Conservation (phyloP, 805 yeast species). For the Peterozyma toletana region DNA sequence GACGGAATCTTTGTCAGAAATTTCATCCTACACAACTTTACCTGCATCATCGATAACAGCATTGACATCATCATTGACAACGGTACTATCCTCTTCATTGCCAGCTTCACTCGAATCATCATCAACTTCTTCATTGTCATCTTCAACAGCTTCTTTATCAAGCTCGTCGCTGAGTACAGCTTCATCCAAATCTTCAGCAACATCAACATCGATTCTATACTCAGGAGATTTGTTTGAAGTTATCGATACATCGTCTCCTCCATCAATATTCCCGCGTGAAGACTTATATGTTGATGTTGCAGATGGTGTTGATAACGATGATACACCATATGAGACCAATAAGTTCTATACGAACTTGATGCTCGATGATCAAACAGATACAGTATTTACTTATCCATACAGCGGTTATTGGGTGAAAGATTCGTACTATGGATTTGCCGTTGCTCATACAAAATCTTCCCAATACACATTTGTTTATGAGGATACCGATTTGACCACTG, state of each 20-base stretch:
- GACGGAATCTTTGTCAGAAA: background rate
- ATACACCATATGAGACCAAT: constrained; percentile 54
- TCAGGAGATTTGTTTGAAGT: constrained; percentile 39
- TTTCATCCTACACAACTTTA: background rate
- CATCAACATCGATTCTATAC: constrained; percentile 16
- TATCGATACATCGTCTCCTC: constrained; percentile 38
- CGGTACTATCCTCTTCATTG: background rate
- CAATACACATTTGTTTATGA: constrained; percentile 70
- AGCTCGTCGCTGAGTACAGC: constrained; percentile 11
- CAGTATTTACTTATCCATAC: constrained; percentile 80
- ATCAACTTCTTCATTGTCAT: constrained; percentile 5
- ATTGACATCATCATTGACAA: background rate
- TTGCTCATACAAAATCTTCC: constrained; percentile 49
- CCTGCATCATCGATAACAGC: background rate
- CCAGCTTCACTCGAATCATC: background rate
- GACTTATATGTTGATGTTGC: constrained; percentile 39
- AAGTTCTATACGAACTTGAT: constrained; percentile 72
- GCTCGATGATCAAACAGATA: constrained; percentile 56
- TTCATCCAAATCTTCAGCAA: constrained; percentile 5
- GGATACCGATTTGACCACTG: constrained; percentile 19
- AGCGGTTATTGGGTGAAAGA: constrained; percentile 53
- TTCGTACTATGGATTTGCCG: constrained; percentile 39
- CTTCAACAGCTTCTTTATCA: constrained; percentile 3
- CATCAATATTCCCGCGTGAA: constrained; percentile 36
- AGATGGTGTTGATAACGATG: constrained; percentile 35